These are phyloP conservation scores for Avicennia marina DNA, from an alignment of 257 asterid species.

Conservation along the genomic window DNA sequence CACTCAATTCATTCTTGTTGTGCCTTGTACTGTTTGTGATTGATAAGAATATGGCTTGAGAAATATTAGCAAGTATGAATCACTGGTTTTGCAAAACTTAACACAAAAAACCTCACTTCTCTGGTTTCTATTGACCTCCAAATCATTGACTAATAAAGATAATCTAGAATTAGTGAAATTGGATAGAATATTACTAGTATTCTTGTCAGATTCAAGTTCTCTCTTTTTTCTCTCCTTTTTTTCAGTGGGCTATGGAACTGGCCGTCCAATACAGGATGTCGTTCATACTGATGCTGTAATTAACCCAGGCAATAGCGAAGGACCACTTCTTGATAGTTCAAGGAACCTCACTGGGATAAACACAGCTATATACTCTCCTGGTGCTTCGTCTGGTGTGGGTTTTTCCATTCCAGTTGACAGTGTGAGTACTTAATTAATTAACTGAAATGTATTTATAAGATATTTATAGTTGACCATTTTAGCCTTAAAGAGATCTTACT, in stretches of 20 bases:
- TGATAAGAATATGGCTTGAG: background rate
- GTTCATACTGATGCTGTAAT: constrained; percentile 99
- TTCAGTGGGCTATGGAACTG: constrained; percentile 86
- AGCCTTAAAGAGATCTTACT: constrained; percentile 1
- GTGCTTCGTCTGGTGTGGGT: constrained; percentile 99
- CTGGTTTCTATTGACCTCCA: background rate
- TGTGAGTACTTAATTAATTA: constrained; percentile 37
- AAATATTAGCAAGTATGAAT: background rate
- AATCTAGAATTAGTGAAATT: background rate
- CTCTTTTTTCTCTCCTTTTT: too few species aligned
- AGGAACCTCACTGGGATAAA: constrained; percentile 95
- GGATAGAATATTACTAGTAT: background rate
- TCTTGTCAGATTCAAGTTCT: background rate
- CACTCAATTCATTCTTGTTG: too few species aligned
- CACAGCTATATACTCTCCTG: constrained; percentile 99
- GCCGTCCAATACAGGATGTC: constrained; percentile 98
- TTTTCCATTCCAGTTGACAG: constrained; percentile 99
- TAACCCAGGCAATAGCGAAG: constrained; percentile 99
- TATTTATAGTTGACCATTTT: constrained; percentile 3
- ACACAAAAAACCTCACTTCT: background rate
- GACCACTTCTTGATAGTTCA: constrained; percentile 96
- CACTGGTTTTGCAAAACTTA: background rate
- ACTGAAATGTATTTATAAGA: background rate
- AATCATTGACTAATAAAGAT: constrained; percentile 9
- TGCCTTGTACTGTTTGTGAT: too few species aligned